Evolutionary conservation across 768 basidiomycete genomes (phyloP), one percentile per base, ranked within the genome.

Genomic region (Lactarius hatsudake): DNA sequence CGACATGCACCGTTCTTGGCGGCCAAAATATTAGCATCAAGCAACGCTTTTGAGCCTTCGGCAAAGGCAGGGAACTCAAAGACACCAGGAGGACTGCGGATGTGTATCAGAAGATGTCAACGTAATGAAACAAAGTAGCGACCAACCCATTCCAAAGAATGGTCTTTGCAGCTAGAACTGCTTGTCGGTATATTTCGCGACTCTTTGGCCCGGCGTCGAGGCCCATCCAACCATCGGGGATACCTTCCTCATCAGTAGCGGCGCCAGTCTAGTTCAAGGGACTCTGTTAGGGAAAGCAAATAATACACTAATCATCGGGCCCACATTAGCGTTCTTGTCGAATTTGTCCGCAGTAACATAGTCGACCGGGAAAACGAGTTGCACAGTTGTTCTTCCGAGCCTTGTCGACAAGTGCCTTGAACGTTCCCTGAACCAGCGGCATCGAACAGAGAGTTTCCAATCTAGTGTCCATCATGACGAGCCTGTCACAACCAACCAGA

Each of bases 11-110:
- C 96, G 28, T 87, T 86, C 75, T 87, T 77, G 60, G 94, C 93
- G 32, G 96, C 96, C 73, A 94, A 88, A 73, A 96, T 85, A 73
- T 86, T 87, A 36, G 92, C 94, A 59, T 93, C 87, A 30, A 98
- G 87, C 53, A 97, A 87, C 13, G 87, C 78, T 74, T 87, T 85
- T 5, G 96, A 97, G 51, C 96, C 96, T 42, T 80, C 81, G 0
- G 95, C 90, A 73, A 99, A 99, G 23, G 87, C 86, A 45, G 92
- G 87, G 83, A 97, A 96, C 78, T 99, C 96, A 77, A 99, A 99
- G 45, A 99, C 96, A 72, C 96, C 96, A 42, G 96, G 90, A 51
- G 97, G 96, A 43, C 96, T 98, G 75, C 72, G 56, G 28, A 63
- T 36, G 32, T 18, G 13, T 7, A 56, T 68, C 18, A 71, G 54